These are phyloP conservation scores for Aspergillus cejpii DNA, from an alignment of 2,329 filamentous ascomycete species.

Conservation along the genomic window DNA sequence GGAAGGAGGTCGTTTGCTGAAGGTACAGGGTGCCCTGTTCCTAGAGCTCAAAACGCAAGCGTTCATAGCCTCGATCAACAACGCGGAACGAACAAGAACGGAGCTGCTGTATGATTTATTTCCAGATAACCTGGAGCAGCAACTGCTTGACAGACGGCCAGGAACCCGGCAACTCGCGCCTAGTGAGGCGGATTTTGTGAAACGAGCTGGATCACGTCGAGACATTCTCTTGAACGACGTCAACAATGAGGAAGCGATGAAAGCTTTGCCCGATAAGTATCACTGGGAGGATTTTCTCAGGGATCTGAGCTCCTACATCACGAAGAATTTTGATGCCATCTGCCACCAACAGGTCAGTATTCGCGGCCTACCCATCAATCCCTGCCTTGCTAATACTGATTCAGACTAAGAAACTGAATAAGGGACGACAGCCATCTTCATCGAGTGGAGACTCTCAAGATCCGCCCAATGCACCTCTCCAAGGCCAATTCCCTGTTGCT, in stretches of 20 bases:
- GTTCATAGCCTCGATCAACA: slow-evolving; percentile 56
- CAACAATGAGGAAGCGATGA: slow-evolving; percentile 45
- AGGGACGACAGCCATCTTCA: slow-evolving; percentile 33
- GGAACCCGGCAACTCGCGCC: slow-evolving; percentile 50
- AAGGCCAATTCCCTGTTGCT: slow-evolving; percentile 38
- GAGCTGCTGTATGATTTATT: slow-evolving; percentile 56
- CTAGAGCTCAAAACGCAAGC: slow-evolving; percentile 62
- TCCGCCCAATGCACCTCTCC: slow-evolving; percentile 33
- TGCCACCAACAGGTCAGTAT: slow-evolving; percentile 42
- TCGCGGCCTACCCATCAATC: background rate
- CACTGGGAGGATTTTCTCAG: slow-evolving; percentile 58
- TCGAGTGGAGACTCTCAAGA: slow-evolving; percentile 36
- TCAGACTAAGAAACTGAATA: slow-evolving; percentile 36
- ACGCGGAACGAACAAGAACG: slow-evolving; percentile 49
- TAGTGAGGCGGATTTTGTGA: slow-evolving; percentile 55
- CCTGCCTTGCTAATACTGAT: slow-evolving; percentile 16
- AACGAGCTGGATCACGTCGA: slow-evolving; percentile 48
- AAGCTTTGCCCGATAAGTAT: slow-evolving; percentile 52
- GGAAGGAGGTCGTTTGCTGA: slow-evolving; percentile 51
- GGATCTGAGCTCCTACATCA: slow-evolving; percentile 53
- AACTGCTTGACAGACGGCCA: slow-evolving; percentile 49
- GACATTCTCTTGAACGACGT: slow-evolving; percentile 52
- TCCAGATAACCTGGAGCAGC: slow-evolving; percentile 50
- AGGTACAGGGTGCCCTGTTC: slow-evolving; percentile 55
- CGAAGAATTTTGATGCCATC: slow-evolving; percentile 51